Conservation (phyloP, 768 basidiomycete species). For the Lactifluus rugatus region DNA sequence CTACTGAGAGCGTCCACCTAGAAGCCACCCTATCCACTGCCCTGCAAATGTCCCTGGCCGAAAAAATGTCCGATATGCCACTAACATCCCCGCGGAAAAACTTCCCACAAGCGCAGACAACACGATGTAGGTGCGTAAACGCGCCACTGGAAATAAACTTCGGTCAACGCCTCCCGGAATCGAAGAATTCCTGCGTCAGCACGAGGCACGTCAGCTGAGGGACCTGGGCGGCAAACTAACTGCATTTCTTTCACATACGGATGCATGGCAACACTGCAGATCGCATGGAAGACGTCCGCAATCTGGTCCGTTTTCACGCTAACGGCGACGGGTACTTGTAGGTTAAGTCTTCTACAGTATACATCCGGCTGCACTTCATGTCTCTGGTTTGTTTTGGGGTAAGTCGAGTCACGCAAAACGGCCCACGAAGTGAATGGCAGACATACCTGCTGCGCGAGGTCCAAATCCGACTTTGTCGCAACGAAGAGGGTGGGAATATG, state of each 20-base stretch:
- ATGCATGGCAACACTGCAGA: slow-evolving; percentile 75
- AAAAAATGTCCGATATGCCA: slow-evolving; percentile 59
- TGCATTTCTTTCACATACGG: slow-evolving; percentile 48
- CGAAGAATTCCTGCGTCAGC: slow-evolving; percentile 29
- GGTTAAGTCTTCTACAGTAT: slow-evolving; percentile 78
- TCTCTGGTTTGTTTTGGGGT: slow-evolving; percentile 47
- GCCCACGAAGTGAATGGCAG: slow-evolving; percentile 3
- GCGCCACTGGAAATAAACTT: slow-evolving; percentile 56
- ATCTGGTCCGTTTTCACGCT: slow-evolving; percentile 80
- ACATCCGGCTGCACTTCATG: slow-evolving; percentile 99
- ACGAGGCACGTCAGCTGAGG: slow-evolving; percentile 9
- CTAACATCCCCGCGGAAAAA: slow-evolving; percentile 57
- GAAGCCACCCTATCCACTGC: slow-evolving; percentile 58
- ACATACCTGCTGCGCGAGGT: slow-evolving; percentile 84
- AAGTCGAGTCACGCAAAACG: background rate
- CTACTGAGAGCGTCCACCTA: slow-evolving; percentile 43
- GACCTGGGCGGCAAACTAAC: background rate
- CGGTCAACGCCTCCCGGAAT: slow-evolving; percentile 83
- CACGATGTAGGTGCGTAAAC: slow-evolving; percentile 62
- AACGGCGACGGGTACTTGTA: slow-evolving; percentile 93
- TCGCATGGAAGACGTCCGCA: slow-evolving; percentile 80
- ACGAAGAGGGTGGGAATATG: slow-evolving; percentile 95
- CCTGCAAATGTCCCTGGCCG: slow-evolving; percentile 54
- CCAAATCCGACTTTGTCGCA: slow-evolving; percentile 97
- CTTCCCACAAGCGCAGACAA: slow-evolving; percentile 67